Percentiles rank a stretch among this genome's conserved stretches.
Evolutionary conservation across 176 grass and related monocot species (phyloP).

Genomic region (Bolboschoenus planiculmis): DNA sequence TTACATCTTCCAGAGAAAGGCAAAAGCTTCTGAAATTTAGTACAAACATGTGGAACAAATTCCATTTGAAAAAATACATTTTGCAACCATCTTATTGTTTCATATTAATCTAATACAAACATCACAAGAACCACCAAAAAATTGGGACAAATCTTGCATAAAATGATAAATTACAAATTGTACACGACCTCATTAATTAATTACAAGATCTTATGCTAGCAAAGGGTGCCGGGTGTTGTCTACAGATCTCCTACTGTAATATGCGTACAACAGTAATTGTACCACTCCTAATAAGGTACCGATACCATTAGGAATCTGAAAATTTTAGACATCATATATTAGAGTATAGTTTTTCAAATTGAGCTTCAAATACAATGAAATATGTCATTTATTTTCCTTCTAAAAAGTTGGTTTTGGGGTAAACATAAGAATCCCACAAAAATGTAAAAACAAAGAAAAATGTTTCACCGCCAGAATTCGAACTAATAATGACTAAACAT

Average conservation of each 20-base stretch:
- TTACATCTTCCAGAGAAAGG: neutral
- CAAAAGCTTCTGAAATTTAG: neutral
- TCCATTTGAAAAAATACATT: neutral
- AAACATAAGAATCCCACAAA: neutral
- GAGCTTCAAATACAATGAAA: neutral
- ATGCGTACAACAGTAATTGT: conserved; percentile 72
- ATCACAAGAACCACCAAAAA: neutral
- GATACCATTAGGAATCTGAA: conserved; percentile 84
- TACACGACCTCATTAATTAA: neutral
- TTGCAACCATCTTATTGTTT: neutral
- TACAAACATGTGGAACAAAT: neutral
- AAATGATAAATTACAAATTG: conserved; percentile 9
- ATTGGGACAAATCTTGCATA: neutral
- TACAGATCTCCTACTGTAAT: conserved; percentile 50
- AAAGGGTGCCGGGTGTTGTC: conserved; percentile 40
- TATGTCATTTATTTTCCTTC: neutral
- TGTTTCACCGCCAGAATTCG: neutral
- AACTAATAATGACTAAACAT: neutral
- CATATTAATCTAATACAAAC: neutral
- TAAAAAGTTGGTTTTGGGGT: neutral
- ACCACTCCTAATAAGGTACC: conserved; percentile 58
- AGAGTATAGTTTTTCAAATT: neutral
- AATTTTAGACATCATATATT: conserved; percentile 26
- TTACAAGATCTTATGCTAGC: conserved; percentile 21
- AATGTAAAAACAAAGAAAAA: neutral